Conservation (phyloP, 805 yeast genomes). For the Saccharomycopsis schoenii region DNA sequence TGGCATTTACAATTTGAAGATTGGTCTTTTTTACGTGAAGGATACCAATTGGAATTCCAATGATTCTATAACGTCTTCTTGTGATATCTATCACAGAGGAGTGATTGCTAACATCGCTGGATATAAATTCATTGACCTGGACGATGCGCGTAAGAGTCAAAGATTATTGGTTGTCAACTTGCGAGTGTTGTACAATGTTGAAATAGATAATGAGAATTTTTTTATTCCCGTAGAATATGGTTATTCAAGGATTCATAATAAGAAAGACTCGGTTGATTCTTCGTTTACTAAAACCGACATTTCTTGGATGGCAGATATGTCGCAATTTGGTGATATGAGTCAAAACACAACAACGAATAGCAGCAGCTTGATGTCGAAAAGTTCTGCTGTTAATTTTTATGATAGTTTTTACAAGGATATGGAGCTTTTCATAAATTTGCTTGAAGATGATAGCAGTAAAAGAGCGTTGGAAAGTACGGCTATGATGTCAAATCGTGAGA, state of each 20-base stretch:
- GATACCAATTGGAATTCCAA: constrained; percentile 11
- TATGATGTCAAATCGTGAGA: too few species aligned
- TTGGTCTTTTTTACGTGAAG: constrained; percentile 16
- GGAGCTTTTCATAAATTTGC: background rate
- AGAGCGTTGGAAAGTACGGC: background rate
- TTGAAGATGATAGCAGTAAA: background rate
- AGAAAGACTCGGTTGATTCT: background rate
- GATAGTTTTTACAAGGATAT: background rate
- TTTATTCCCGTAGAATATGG: background rate
- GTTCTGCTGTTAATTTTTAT: background rate
- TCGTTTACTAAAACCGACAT: background rate
- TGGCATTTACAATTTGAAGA: constrained; percentile 9
- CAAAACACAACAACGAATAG: background rate
- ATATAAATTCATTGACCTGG: background rate
- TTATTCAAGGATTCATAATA: background rate
- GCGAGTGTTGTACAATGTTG: background rate
- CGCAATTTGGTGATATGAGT: background rate
- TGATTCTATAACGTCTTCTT: constrained; percentile 7
- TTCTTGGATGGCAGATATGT: background rate
- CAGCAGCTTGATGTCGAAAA: background rate
- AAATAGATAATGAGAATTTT: background rate
- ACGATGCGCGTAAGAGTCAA: background rate
- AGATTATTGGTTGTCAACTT: background rate
- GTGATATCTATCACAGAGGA: constrained; percentile 14
- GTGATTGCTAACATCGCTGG: constrained; percentile 8